Base-by-base conservation (phyloP, 306 rosid genomes). In the Casuarina cunninghamiana region DNA sequence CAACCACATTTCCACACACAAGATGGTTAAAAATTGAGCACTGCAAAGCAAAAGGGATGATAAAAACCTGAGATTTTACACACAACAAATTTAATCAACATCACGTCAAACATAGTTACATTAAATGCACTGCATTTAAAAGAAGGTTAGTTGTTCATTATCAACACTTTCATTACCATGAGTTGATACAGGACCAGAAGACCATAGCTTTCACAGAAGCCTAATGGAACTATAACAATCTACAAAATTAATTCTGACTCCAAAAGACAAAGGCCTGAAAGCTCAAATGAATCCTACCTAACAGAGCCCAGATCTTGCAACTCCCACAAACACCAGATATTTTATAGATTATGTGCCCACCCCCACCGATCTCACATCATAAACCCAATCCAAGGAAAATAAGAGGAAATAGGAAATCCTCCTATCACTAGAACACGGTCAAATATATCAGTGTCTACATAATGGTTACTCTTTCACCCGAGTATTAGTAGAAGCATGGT, bases 101-200 rank as follows among this genome's bases (percentile, higher is more conserved):
- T 41, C 9, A 17, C 48, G 17, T 42, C 6, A 10, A 66, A 41
- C 17, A 6, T 61, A 61, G 19, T 51, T 51, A 4, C n/a, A 51
- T 2, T 12, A 51, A 51, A 6, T 51, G 2, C n/a, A 15, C 72
- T 53, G n/a, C 61, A 61, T 51, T 32, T 49, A 6, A 76, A 50
- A 26, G 49, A 75, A 69, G 7, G 48, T 53, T n/a, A 39, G 35
- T 44, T 42, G 68, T 38, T 62, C 39, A 81, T n/a, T 50, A 35
- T 41, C 3, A 12, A 26, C 32, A 32, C 13, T 15, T 10, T 45
- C 4, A 21, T 35, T 55, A 76, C 53, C 62, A 77, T 13, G 53
- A 54, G 66, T 66, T 26, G 57, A 55, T 32, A 54, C 51, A 48
- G 51, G 51, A 48, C 51, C 43, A 70, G 53, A 73, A 42, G 42